Evolutionary conservation across 176 grass and related monocot species (phyloP), one percentile per base, ranked within the genome.

Genomic region (Saccharum officinarum): DNA sequence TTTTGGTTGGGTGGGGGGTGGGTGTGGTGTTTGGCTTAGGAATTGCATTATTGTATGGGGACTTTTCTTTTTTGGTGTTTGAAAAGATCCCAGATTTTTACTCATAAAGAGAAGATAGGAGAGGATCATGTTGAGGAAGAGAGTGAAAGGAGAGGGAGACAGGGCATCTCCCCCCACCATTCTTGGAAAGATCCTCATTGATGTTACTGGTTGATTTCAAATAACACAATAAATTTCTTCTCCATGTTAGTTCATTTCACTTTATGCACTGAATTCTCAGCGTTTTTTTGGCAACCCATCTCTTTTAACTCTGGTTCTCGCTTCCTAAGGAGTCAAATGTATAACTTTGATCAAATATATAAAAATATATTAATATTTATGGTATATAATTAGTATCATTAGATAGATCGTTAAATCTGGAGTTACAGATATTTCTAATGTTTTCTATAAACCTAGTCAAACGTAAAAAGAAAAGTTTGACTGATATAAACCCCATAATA

Each of bases 101-200:
- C 59, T 25, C 59, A 72, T 82, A 82, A 57, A 92, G 46, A 47
- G 13, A 75, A 80, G 45, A 17, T 69, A 62, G 84, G 84, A 84
- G 74, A 73, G 66, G 60, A 57, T 52, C 59, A 13, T 38, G 77
- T 25, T 6, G 72, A 38, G 67, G 49, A 67, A 47, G 75, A 86
- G 79, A 89, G 74, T 69, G 78, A 75, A 59, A 88, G 86, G 78
- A 82, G 76, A 87, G 85, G 89, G 85, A 80, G 83, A 66, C 38
- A 55, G 66, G 36, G 37, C 44, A 36, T 80, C 79, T 89, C 79
- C 87, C 89, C 82, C 68, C 86, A 83, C 69, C 83, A 83, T 86
- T 92, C 90, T 89, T 83, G 52, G 1, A 60, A 47, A 63, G 23
- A 52, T 75, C 75, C 75, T 41, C 61, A 80, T 87, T 7, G 12